Evolutionary conservation across 73 alveolate species (phyloP), one percentile per base, ranked within the genome.

Genomic region (Uronychia setigera): DNA sequence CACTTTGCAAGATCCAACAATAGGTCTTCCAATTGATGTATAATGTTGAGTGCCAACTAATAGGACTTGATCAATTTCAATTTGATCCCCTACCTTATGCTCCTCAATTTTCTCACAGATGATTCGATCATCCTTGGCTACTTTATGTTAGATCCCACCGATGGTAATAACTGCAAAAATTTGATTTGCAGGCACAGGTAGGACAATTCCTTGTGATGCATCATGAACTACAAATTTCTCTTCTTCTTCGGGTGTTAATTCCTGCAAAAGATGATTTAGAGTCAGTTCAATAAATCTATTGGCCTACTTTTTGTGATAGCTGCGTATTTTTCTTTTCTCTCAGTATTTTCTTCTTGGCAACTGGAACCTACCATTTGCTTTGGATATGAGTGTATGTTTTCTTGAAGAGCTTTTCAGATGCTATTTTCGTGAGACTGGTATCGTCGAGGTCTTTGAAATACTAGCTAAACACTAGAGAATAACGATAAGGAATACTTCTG

Each of bases 11-110:
- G 88, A 83, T 75, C 75, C 96, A 0, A 95, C 96, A 33, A 81
- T 32, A 33, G 99, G 99, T 59, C 99, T 81, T 13, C 99, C 99
- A 33, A 95, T 76, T 19, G 92, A 33, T 29, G 99, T 95, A 67
- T 93, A 95, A 76, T 93, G 95, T 35, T 85, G 60, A 46, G 99
- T 87, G 74, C 98, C 99, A 32, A 95, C 78, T 80, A 95, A 67
- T 60, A 91, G 80, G 29, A 95, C 97, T 59, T 84, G 78, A 67
- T 93, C 97, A 28, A 95, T 78, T 28, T 60, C 95, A 28, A 95
- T 80, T 88, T 86, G 83, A 57, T 85, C 35, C 19, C 97, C 97
- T 0, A 91, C 93, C 28, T 87, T 93, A 59, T 84, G 87, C 35
- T 91, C 88, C 13, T 81, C 92, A 32, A 87, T 46, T 25, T 82